Conservation (phyloP, 2,329 filamentous ascomycete species). For the Diplodia mutila region DNA sequence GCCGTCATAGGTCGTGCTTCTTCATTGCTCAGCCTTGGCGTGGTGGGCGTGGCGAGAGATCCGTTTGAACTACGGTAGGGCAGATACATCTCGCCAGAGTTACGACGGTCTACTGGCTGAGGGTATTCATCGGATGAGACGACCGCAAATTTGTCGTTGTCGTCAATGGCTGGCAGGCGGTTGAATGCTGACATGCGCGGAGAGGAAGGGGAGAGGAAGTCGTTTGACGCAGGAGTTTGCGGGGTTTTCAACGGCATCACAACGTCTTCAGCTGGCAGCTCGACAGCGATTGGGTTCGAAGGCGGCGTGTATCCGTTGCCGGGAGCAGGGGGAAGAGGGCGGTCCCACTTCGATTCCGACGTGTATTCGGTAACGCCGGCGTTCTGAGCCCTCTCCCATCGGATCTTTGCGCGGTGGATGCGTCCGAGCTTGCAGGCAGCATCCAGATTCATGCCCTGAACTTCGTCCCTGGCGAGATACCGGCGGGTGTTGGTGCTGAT, state of each 20-base stretch:
- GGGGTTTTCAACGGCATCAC: constrained; percentile 34
- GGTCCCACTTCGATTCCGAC: constrained; percentile 31
- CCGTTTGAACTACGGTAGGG: constrained; percentile 25
- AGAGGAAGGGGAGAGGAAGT: constrained; percentile 53
- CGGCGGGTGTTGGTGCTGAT: constrained; percentile 90
- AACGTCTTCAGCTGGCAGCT: constrained; percentile 62
- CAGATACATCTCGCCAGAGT: constrained; percentile 6
- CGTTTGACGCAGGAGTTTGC: constrained; percentile 32
- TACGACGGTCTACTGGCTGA: constrained; percentile 35
- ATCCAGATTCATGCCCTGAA: constrained; percentile 76
- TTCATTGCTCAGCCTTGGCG: constrained; percentile 39
- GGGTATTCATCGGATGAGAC: constrained; percentile 63
- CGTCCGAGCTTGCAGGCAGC: constrained; percentile 81
- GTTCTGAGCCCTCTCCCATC: constrained; percentile 59
- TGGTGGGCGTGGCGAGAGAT: constrained; percentile 11
- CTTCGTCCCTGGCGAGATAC: constrained; percentile 74
- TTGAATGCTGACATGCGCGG: constrained; percentile 35
- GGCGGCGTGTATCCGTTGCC: constrained; percentile 46
- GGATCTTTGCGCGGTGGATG: constrained; percentile 75
- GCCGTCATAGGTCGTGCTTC: constrained; percentile 31
- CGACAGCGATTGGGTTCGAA: constrained; percentile 56
- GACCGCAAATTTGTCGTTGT: constrained; percentile 75
- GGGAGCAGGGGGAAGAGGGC: constrained; percentile 33
- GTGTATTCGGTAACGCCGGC: constrained; percentile 28
- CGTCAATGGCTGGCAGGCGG: constrained; percentile 42